A percentile compares a stretch with the other conserved stretches of the same genome.
Evolutionary conservation across 164 flowering plant species (phyloP).

Genomic region (Litsea cubeba): DNA sequence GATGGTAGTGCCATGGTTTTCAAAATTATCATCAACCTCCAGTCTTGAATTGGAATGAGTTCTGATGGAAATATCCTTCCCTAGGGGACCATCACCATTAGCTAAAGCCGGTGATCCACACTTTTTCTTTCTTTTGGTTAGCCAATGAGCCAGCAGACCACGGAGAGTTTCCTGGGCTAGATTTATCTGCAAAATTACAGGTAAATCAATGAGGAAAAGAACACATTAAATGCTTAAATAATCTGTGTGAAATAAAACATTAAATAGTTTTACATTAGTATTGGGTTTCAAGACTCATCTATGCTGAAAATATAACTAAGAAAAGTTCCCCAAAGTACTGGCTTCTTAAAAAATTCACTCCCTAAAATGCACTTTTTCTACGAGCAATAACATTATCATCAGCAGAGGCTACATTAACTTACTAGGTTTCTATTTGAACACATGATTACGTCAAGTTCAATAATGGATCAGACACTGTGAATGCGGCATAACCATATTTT

Average conservation of each 20-base stretch:
- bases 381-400: background rate
- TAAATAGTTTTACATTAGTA: background rate
- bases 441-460: background rate
- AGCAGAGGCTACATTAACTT: background rate
- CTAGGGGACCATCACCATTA: constrained; percentile 68
- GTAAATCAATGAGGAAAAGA: background rate
- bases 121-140: constrained; percentile 65
- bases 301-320: background rate
- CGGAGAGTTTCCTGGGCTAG: constrained; percentile 92
- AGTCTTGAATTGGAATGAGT: constrained; percentile 55
- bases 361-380: background rate
- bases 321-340: background rate
- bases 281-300: background rate
- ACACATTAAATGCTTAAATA: background rate
- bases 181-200: constrained; percentile 57
- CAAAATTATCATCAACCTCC: constrained; percentile 69
- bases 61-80: constrained; percentile 51
- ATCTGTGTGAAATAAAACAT: background rate
- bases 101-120: constrained; percentile 55
- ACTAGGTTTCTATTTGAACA: no score
- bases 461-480: background rate
- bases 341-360: background rate
- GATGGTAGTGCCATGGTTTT: constrained; percentile 55
- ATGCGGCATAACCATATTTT: no score
- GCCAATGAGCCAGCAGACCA: constrained; percentile 83